A percentile compares a stretch with the other conserved stretches of the same genome.
phyloP scores from a whole-genome alignment of 2,329 filamentous ascomycete species.

The Diaporthe citrichinensis region DNA sequence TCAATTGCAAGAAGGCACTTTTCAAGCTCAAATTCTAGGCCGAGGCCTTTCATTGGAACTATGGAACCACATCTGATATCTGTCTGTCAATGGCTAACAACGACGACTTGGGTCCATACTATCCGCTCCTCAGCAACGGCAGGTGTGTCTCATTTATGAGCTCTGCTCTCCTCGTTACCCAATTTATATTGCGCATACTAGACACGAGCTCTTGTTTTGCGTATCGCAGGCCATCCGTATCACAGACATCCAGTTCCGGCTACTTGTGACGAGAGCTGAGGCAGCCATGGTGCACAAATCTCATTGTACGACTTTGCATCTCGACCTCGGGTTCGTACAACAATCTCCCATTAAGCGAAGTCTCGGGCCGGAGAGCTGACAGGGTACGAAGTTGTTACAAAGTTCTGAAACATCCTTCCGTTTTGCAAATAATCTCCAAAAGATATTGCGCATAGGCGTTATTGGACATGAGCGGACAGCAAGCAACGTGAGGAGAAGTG shows the following conservation, averaged over 20 bases:
- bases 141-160: not conserved
- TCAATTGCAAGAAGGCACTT: not conserved
- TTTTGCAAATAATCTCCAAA: not conserved
- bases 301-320: not conserved
- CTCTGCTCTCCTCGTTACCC: not conserved
- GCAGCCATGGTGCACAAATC: not conserved
- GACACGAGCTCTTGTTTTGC: not conserved
- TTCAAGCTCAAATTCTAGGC: accelerated
- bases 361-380: not conserved
- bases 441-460: too few species aligned
- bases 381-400: accelerated
- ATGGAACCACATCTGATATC: not conserved
- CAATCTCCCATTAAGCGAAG: not conserved
- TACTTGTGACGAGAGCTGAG: not conserved
- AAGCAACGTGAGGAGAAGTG: not conserved
- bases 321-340: not conserved
- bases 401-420: not conserved
- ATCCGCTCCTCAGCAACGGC: not conserved
- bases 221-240: not conserved
- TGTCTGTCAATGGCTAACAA: not conserved
- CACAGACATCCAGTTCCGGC: not conserved
- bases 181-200: not conserved
- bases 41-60: not conserved
- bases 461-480: not conserved
- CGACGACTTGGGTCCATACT: not conserved